Evolutionary conservation across 768 basidiomycete genomes (phyloP).

Genomic region (Lactifluus pinguis): DNA sequence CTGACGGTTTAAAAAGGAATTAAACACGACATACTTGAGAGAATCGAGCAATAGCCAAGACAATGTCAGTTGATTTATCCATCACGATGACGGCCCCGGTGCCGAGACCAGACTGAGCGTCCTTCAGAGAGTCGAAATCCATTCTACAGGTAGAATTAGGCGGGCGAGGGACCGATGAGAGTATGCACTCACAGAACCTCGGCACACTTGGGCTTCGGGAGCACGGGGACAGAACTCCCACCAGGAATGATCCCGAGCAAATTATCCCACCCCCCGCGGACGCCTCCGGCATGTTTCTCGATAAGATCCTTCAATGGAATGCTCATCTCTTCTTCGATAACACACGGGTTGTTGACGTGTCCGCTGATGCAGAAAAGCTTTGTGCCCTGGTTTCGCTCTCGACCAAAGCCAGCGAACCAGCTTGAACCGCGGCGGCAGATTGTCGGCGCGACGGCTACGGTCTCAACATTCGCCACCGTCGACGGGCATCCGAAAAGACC

Average conservation of each 20-base stretch:
- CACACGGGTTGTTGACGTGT: slow-evolving; percentile 97
- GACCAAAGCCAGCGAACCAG: slow-evolving; percentile 92
- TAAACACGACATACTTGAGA: slow-evolving; percentile 40
- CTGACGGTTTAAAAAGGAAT: neutral
- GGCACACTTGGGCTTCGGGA: slow-evolving; percentile 74
- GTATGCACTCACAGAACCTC: slow-evolving; percentile 72
- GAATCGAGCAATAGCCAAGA: slow-evolving; percentile 91
- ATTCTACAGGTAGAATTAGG: slow-evolving; percentile 45
- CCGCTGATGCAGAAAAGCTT: slow-evolving; percentile 95
- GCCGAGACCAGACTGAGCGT: slow-evolving; percentile 91
- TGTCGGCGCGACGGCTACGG: slow-evolving; percentile 94
- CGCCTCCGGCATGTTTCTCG: slow-evolving; percentile 95
- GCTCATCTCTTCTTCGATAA: slow-evolving; percentile 98
- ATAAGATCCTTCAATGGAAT: slow-evolving; percentile 89
- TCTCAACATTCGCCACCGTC: slow-evolving; percentile 98
- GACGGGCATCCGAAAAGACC: slow-evolving; percentile 96
- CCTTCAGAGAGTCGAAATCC: slow-evolving; percentile 95
- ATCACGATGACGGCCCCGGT: slow-evolving; percentile 99
- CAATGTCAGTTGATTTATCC: slow-evolving; percentile 95
- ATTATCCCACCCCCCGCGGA: slow-evolving; percentile 94
- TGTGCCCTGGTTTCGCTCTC: slow-evolving; percentile 91
- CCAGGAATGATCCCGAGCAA: slow-evolving; percentile 94
- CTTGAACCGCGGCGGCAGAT: slow-evolving; percentile 81
- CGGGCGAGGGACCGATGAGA: neutral
- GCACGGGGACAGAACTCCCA: slow-evolving; percentile 87